A percentile compares a stretch with the other conserved stretches of the same genome.
Conservation (phyloP, 2,329 filamentous ascomycete species). For the Colletotrichum caudatum region DNA sequence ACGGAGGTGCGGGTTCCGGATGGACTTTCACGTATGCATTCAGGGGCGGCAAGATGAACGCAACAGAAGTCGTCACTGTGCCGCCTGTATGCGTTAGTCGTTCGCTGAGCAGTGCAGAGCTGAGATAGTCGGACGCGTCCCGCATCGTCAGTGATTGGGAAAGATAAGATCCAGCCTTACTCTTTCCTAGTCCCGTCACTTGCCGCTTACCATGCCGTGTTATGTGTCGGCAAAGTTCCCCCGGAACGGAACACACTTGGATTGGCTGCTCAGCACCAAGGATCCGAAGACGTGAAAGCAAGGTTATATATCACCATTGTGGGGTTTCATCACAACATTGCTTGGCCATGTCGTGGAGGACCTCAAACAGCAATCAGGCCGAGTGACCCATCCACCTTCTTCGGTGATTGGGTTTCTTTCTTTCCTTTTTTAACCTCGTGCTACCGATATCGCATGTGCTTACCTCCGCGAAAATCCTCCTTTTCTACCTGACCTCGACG, state of each 20-base stretch:
- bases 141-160: neutral
- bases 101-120: neutral
- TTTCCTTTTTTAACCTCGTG: no score
- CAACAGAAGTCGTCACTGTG: constrained; percentile 59
- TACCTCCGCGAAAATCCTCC: no score
- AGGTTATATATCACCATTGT: constrained; percentile 8
- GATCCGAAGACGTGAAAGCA: constrained; percentile 6
- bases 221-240: no score
- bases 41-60: constrained; percentile 60
- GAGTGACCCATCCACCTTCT: neutral
- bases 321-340: constrained; percentile 11
- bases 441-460: constrained; percentile 12
- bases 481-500: neutral
- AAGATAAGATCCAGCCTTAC: neutral
- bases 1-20: constrained; percentile 64
- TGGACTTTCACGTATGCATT: constrained; percentile 68
- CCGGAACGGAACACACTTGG: no score
- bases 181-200: neutral
- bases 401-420: no score
- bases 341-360: neutral
- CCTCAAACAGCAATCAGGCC: neutral
- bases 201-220: neutral
- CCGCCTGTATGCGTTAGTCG: constrained; percentile 33
- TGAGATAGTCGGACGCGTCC: neutral
- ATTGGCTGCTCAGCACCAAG: neutral